Evolutionary conservation across 2,329 filamentous ascomycete species (phyloP).

Genomic region (Cladosporium sp.): DNA sequence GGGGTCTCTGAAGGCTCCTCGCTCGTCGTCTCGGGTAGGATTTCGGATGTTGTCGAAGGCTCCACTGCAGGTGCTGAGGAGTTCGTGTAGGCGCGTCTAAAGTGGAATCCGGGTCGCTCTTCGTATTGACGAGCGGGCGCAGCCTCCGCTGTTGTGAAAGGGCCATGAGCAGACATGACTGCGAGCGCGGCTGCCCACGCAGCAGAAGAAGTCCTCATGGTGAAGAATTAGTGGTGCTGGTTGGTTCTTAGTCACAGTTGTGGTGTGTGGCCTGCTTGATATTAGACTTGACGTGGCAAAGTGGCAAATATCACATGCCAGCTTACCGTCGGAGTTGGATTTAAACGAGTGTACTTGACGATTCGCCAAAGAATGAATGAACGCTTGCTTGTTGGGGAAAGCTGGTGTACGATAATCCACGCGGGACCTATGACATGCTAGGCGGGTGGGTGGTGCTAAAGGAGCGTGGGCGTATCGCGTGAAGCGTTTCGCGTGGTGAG

Average conservation of each 20-base stretch:
- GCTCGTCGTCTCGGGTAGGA: not conserved
- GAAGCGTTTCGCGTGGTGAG: slow-evolving; percentile 26
- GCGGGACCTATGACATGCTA: slow-evolving; percentile 31
- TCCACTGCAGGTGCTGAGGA: slow-evolving; percentile 28
- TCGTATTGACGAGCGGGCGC: slow-evolving; percentile 46
- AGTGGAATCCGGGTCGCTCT: slow-evolving; percentile 47
- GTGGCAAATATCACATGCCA: slow-evolving; percentile 20
- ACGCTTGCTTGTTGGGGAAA: slow-evolving; percentile 27
- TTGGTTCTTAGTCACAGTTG: slow-evolving; percentile 22
- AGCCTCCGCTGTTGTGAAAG: slow-evolving; percentile 50
- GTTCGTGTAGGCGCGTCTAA: slow-evolving; percentile 44
- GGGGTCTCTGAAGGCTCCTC: not conserved
- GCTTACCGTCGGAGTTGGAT: slow-evolving; percentile 39
- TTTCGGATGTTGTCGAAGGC: slow-evolving; percentile 3
- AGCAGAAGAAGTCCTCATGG: slow-evolving; percentile 46
- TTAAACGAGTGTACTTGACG: slow-evolving; percentile 57
- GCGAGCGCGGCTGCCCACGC: slow-evolving; percentile 50
- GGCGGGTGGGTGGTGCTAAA: slow-evolving; percentile 25
- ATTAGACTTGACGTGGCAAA: slow-evolving; percentile 16
- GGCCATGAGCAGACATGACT: slow-evolving; percentile 45
- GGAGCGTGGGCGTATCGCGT: slow-evolving; percentile 31
- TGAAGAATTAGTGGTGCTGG: slow-evolving; percentile 28
- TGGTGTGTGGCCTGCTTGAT: slow-evolving; percentile 21
- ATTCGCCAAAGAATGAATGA: slow-evolving; percentile 30
- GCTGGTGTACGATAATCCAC: slow-evolving; percentile 17